Percentiles rank a stretch among this genome's conserved stretches.
Evolutionary conservation across 2,329 filamentous ascomycete genomes (phyloP).

Genomic region (Fusarium sp.): DNA sequence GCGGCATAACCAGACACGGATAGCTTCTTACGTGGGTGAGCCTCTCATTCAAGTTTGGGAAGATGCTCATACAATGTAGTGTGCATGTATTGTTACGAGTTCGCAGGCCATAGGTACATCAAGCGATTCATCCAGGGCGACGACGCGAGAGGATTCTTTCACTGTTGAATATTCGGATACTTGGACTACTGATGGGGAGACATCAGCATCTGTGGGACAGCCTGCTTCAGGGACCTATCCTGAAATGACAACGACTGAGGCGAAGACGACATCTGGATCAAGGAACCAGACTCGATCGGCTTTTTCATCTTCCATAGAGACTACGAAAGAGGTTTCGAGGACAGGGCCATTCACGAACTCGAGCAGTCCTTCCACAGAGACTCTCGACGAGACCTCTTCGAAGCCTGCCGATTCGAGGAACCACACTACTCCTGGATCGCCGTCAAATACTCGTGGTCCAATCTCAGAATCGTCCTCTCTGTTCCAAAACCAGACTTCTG

Average conservation of each 20-base stretch:
- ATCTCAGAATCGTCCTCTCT: constrained; percentile 2
- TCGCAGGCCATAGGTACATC: background rate
- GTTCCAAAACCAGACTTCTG: background rate
- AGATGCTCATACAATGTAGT: constrained; percentile 37
- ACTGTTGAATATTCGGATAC: constrained; percentile 9
- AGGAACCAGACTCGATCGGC: background rate
- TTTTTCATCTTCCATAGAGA: background rate
- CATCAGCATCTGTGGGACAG: constrained; percentile 8
- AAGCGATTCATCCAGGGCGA: background rate
- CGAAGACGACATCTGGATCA: background rate
- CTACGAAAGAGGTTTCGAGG: background rate
- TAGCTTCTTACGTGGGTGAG: constrained; percentile 50
- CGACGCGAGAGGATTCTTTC: background rate
- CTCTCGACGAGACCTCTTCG: background rate
- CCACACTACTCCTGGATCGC: background rate
- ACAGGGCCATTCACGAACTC: background rate
- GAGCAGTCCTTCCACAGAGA: background rate
- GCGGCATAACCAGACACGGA: constrained; percentile 45
- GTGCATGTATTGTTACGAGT: constrained; percentile 45
- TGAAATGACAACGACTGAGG: background rate
- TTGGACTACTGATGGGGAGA: background rate
- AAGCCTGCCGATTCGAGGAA: background rate
- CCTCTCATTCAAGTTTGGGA: background rate
- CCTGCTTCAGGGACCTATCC: constrained; percentile 23
- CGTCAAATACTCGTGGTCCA: background rate